Conservation (phyloP, 2,329 filamentous ascomycete species). For the Thermomyces lanuginosus region DNA sequence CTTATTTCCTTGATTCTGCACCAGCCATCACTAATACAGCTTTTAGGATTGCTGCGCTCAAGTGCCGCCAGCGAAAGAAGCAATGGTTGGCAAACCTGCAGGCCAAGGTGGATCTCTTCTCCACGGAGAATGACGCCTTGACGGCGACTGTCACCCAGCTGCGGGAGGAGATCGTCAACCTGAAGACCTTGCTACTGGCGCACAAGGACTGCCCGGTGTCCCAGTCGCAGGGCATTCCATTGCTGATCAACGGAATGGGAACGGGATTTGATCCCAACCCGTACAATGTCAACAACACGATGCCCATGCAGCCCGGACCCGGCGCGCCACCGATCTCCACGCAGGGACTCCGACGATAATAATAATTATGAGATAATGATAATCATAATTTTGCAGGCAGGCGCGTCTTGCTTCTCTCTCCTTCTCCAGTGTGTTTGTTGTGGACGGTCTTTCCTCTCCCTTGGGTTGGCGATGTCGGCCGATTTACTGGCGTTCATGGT, state of each 20-base stretch:
- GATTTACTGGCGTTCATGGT: too few relatives aligned
- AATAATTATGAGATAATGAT: too few relatives aligned
- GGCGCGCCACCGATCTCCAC: conserved; percentile 21
- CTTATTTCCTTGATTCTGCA: neutral
- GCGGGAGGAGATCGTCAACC: conserved; percentile 81
- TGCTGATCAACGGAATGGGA: conserved; percentile 24
- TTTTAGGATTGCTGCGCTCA: conserved; percentile 74
- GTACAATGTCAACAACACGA: conserved; percentile 26
- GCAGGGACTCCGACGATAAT: conserved; percentile 22
- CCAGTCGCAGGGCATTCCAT: conserved; percentile 57
- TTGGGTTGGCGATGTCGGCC: too few relatives aligned
- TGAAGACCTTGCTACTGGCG: conserved; percentile 80
- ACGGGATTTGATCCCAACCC: conserved; percentile 27
- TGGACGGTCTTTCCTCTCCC: too few relatives aligned
- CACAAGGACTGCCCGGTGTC: conserved; percentile 95
- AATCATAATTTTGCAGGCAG: too few relatives aligned
- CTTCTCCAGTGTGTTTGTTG: too few relatives aligned
- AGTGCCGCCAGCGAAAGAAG: conserved; percentile 96
- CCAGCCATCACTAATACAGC: conserved; percentile 1
- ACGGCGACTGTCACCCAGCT: conserved; percentile 69
- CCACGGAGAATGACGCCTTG: conserved; percentile 76
- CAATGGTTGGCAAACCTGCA: conserved; percentile 95
- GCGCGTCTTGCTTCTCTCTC: too few relatives aligned
- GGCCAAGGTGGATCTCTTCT: conserved; percentile 84
- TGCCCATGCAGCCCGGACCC: conserved; percentile 25